These are phyloP conservation scores for Euphorbia peplus DNA, from an alignment of 345 rosid species.

Conservation along the genomic window DNA sequence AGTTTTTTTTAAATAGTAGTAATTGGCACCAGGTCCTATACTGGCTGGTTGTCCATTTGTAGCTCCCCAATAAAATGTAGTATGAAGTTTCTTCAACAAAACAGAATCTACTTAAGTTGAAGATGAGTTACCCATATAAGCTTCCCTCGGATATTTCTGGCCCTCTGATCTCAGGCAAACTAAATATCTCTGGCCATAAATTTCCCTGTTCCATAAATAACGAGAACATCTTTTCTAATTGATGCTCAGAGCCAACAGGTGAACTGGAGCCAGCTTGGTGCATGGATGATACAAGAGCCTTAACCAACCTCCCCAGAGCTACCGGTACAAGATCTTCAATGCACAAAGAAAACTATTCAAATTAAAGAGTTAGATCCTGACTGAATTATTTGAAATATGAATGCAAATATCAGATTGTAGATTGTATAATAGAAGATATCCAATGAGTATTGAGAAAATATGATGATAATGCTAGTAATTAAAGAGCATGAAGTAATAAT, in stretches of 20 bases:
- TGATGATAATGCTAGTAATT: background rate
- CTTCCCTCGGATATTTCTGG: constrained; percentile 67
- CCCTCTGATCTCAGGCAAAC: constrained; percentile 62
- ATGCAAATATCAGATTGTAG: background rate
- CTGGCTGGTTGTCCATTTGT: background rate
- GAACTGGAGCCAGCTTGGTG: constrained; percentile 37
- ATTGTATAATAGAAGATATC: background rate
- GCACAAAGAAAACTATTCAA: constrained; percentile 76
- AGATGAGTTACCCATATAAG: constrained; percentile 62
- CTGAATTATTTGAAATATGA: constrained; percentile 15
- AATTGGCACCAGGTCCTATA: background rate
- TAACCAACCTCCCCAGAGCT: constrained; percentile 79
- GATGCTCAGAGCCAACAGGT: constrained; percentile 44
- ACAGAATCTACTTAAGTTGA: background rate
- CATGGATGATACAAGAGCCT: constrained; percentile 63
- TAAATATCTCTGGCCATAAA: constrained; percentile 84
- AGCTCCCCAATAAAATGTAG: background rate
- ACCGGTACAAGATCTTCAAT: constrained; percentile 89
- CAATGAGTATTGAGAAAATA: constrained; percentile 4
- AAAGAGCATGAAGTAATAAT: background rate
- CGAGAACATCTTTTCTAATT: constrained; percentile 77
- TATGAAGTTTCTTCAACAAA: background rate
- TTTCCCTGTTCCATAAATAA: constrained; percentile 92
- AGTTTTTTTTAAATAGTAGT: background rate
- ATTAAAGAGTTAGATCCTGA: constrained; percentile 20